Percentiles rank a stretch among this genome's conserved stretches.
These are phyloP conservation scores for Plenodomus lindquistii DNA, from an alignment of 2,329 filamentous ascomycete species.

Conservation along the genomic window DNA sequence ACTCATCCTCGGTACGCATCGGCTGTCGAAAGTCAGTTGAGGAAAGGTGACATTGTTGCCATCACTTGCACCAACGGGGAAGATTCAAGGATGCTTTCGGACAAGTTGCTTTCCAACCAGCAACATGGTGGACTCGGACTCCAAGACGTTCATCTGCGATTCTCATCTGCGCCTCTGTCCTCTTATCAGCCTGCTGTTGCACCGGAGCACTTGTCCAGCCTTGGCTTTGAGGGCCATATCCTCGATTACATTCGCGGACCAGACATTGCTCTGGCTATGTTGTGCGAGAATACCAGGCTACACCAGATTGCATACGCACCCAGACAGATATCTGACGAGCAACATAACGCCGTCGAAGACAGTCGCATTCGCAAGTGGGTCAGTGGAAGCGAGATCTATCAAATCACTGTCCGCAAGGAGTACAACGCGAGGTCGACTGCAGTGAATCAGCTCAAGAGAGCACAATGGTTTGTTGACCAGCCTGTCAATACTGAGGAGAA, in stretches of 20 bases:
- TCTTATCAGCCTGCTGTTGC: slow-evolving; percentile 61
- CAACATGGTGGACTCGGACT: slow-evolving; percentile 57
- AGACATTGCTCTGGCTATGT: slow-evolving; percentile 80
- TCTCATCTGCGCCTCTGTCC: slow-evolving; percentile 59
- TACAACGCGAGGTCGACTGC: slow-evolving; percentile 78
- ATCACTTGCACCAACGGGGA: slow-evolving; percentile 76
- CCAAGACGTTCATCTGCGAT: slow-evolving; percentile 72
- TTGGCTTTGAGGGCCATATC: slow-evolving; percentile 78
- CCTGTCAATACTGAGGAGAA: slow-evolving; percentile 71
- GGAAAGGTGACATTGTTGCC: slow-evolving; percentile 57
- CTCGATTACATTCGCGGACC: slow-evolving; percentile 81
- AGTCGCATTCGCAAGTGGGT: slow-evolving; percentile 69
- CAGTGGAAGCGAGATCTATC: slow-evolving; percentile 60
- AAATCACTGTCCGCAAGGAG: slow-evolving; percentile 72
- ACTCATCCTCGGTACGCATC: slow-evolving; percentile 70
- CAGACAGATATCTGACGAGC: slow-evolving; percentile 65
- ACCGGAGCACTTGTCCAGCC: slow-evolving; percentile 57
- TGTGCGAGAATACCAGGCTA: slow-evolving; percentile 74
- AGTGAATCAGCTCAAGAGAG: slow-evolving; percentile 63
- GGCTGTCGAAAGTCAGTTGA: slow-evolving; percentile 62
- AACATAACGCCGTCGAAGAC: slow-evolving; percentile 67
- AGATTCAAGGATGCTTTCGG: slow-evolving; percentile 75
- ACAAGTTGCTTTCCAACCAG: slow-evolving; percentile 60
- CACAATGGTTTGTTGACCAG: slow-evolving; percentile 75
- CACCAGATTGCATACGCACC: slow-evolving; percentile 70